Evolutionary conservation across 805 yeast species (phyloP), one percentile per base, ranked within the genome.

Genomic region (Candida xyloterini): DNA sequence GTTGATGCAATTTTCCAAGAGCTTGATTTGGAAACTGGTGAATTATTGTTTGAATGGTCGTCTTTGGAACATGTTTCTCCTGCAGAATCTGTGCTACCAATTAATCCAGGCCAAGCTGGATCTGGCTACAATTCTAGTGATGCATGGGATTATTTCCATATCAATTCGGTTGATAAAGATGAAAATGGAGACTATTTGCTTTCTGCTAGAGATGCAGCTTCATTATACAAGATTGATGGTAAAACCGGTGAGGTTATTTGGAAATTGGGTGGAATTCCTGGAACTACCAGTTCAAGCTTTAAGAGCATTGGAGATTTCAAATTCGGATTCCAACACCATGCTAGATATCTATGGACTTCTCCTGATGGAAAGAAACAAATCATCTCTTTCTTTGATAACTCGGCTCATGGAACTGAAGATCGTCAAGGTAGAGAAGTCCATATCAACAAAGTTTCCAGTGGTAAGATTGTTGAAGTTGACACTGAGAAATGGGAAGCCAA

Each of bases 131-230:
- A 57, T 27, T 58, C 63, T 7, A 49, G 57, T 38, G 59, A 53
- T 44, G 68, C 70, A 8, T 66, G 68, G 67, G 69, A 65, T 45
- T 65, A 60, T 38, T 64, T 64, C 56, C 69, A 66, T 44, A 60
- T 65, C 40, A 66, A 66, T 38, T 64, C 69, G 1, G 65, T 64
- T 25, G 69, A 64, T 39, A 66, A 65, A 40, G 65, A 63, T 44
- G 55, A 44, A 13, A 38, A 57, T 30, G 65, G 68, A 10, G 60
- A 62, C 41, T 65, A 65, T 44, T 31, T 63, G 15, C 26, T 65
- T n/a, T 61, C 66, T 7, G 65, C 67, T 5, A 55, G 70, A 46
- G 59, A 65, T 44, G 51, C 58, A 21, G 58, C 68, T 3, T 47
- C 69, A 4, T 35, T 65, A 15, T 65, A 60, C 48, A 65, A 65